Conservation (phyloP, 2,329 filamentous ascomycete genomes). For the Colletotrichum sp. region DNA sequence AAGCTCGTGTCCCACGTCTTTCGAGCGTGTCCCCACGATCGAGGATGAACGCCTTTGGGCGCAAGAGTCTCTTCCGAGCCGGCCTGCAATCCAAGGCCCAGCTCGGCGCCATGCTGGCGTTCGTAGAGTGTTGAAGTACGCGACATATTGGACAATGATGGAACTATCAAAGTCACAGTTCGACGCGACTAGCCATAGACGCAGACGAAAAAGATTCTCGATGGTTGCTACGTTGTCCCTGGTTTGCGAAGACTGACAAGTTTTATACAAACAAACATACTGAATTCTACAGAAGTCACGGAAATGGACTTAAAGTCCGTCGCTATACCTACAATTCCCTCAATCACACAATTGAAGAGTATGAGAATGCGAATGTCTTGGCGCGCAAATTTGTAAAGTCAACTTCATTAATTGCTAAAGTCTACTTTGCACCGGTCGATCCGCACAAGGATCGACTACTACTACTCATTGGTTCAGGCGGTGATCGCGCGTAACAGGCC, state of each 20-base stretch:
- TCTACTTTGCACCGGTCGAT: background rate
- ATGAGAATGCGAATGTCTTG: background rate
- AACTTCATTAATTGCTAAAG: background rate
- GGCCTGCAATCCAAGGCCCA: background rate
- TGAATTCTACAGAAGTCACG: background rate
- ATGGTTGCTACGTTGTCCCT: background rate
- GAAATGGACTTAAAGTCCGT: background rate
- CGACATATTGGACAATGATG: background rate
- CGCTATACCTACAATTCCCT: background rate
- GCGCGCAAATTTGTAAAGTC: background rate
- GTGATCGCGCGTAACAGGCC: background rate
- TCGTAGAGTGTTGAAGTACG: background rate
- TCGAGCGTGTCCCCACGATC: background rate
- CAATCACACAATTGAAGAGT: background rate
- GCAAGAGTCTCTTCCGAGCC: background rate
- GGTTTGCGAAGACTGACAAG: background rate
- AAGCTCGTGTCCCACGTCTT: background rate
- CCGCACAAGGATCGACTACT: background rate
- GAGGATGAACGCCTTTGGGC: background rate
- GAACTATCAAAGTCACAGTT: background rate
- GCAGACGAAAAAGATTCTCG: background rate
- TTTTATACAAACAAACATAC: background rate
- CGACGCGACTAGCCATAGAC: background rate
- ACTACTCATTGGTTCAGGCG: background rate
- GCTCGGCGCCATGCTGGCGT: background rate